Evolutionary conservation across 176 grass and related monocot genomes (phyloP), one percentile per base, ranked within the genome.

Genomic region (Cenchrus fungigraminus): DNA sequence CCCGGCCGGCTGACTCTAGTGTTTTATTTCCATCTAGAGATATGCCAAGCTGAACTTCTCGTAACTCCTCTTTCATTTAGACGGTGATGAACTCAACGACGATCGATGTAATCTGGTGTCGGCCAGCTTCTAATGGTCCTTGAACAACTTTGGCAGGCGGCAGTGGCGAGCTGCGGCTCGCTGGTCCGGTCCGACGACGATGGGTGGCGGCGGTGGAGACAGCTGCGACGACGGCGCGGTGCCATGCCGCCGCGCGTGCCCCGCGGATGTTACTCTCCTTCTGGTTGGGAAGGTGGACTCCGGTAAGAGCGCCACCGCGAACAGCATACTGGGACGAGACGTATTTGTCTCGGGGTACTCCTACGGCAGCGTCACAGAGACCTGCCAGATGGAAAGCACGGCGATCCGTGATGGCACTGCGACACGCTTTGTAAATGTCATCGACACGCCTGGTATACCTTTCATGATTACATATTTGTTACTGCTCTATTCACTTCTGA

Each of bases 301-400:
- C 6, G 81, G 86, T 4, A 91, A 91, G 83, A 91, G 90, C 87
- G 82, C 77, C 31, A 91, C 76, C 1, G 89, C 76, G 4, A 91
- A 88, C 43, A 82, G 61, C 73, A 88, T 91, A 43, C 76, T 91
- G 19, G 86, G 86, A 6, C 51, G 12, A 6, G n/a, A 81, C 0
- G 81, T 51, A 8, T 85, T 91, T 11, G 20, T 2, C 63, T 88
- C 81, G 0, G 28, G 45, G 65, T 22, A 8, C 11, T 63, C 51
- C 74, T 58, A 56, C n/a, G 59, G 0, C 8, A 66, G 81, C 11
- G 70, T 91, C 51, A 88, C 82, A 0, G 50, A 73, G 12, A 88
- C 80, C 0, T 91, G 79, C 29, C 58, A 91, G 76, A 63, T 74
- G 56, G 40, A 71, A 50, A 94, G 80, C 75, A 87, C 65, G 8